phyloP scores from a whole-genome alignment of 2,329 filamentous ascomycete genomes.

The Achaetomium macrosporum region DNA sequence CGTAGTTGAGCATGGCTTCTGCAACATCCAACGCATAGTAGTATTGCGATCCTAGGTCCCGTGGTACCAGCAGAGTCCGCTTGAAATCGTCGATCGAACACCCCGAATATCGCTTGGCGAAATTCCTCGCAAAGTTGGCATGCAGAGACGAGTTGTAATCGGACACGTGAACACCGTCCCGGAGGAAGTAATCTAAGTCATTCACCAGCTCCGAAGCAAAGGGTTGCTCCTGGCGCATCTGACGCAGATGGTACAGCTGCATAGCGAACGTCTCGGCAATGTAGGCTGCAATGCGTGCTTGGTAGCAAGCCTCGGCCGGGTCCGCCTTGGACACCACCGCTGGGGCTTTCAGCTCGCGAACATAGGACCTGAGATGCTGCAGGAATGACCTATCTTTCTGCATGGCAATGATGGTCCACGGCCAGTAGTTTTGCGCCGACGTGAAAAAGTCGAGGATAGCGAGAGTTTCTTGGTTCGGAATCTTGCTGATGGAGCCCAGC shows the following conservation, averaged over 20 bases:
- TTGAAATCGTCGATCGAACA: constrained; percentile 75
- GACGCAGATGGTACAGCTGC: constrained; percentile 79
- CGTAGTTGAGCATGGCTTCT: constrained; percentile 67
- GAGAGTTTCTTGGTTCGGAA: constrained; percentile 61
- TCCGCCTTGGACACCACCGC: constrained; percentile 49
- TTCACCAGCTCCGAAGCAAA: constrained; percentile 67
- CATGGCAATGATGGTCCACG: constrained; percentile 81
- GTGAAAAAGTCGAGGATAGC: constrained; percentile 82
- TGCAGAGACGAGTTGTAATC: constrained; percentile 87
- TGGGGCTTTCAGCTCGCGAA: constrained; percentile 52
- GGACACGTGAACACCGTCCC: constrained; percentile 70
- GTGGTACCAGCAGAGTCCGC: constrained; percentile 60
- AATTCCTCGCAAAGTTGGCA: constrained; percentile 76
- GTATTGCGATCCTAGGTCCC: constrained; percentile 67
- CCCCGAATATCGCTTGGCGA: constrained; percentile 68
- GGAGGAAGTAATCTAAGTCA: constrained; percentile 72
- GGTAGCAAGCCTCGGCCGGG: constrained; percentile 51
- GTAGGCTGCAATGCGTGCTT: constrained; percentile 70
- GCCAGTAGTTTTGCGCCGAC: constrained; percentile 88
- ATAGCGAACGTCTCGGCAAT: constrained; percentile 85
- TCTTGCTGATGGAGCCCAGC: constrained; percentile 57
- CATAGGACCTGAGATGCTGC: constrained; percentile 62
- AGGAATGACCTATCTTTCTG: constrained; percentile 70
- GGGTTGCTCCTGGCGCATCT: constrained; percentile 59
- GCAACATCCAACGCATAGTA: constrained; percentile 80